A percentile compares a stretch with the other conserved stretches of the same genome.
phyloP scores from a whole-genome alignment of 768 basidiomycete genomes.

The Boletus tomentosulus region DNA sequence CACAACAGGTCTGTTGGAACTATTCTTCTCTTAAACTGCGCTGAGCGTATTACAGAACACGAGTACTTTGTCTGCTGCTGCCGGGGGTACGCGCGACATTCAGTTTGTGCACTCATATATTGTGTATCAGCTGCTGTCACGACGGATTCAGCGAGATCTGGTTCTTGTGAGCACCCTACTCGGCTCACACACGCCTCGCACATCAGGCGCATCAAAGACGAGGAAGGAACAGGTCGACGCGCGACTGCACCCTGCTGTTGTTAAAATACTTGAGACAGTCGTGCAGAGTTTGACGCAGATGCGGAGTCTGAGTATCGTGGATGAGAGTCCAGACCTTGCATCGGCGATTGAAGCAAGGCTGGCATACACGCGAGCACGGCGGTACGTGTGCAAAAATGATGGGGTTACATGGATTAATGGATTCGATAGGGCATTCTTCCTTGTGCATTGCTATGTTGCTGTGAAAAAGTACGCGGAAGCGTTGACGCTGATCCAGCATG shows the following conservation, averaged over 20 bases:
- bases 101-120: slow-evolving; percentile 86
- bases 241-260: slow-evolving; percentile 78
- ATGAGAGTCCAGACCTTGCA: slow-evolving; percentile 81
- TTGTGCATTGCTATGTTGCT: slow-evolving; percentile 70
- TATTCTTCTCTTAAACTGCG: background rate
- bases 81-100: slow-evolving; percentile 60
- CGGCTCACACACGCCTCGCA: slow-evolving; percentile 36
- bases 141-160: slow-evolving; percentile 85
- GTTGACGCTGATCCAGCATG: slow-evolving; percentile 66
- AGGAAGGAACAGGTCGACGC: slow-evolving; percentile 55
- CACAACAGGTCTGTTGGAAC: slow-evolving; percentile 61
- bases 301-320: slow-evolving; percentile 77
- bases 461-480: slow-evolving; percentile 72
- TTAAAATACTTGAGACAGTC: slow-evolving; percentile 84
- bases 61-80: slow-evolving; percentile 34
- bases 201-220: slow-evolving; percentile 22
- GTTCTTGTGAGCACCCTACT: slow-evolving; percentile 69
- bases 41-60: slow-evolving; percentile 34
- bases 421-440: slow-evolving; percentile 58
- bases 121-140: slow-evolving; percentile 80
- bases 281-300: slow-evolving; percentile 84
- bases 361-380: slow-evolving; percentile 68
- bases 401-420: slow-evolving; percentile 1
- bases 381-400: slow-evolving; percentile 38
- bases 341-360: slow-evolving; percentile 73